Conservation (phyloP, 257 asterid species). For the Gentiana macrophylla region DNA sequence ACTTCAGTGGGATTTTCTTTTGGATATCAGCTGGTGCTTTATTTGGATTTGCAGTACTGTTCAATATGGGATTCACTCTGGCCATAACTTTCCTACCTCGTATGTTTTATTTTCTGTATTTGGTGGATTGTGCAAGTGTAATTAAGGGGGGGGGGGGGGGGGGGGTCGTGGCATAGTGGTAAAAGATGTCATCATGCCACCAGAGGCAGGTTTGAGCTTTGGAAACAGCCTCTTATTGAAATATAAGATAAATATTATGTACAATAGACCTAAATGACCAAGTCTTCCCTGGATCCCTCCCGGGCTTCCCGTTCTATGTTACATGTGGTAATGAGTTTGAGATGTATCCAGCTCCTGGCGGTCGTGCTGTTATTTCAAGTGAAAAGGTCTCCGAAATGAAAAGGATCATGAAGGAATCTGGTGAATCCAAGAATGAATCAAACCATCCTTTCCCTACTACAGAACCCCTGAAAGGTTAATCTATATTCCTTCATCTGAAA, state of each 20-base stretch:
- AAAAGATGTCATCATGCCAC: too few relatives aligned
- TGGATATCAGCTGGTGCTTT: constrained; percentile 57
- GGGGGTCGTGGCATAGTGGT: too few relatives aligned
- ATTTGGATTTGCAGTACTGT: constrained; percentile 35
- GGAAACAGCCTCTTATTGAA: too few relatives aligned
- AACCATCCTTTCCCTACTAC: constrained; percentile 6
- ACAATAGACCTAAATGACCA: too few relatives aligned
- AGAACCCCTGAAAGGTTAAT: constrained; percentile 21
- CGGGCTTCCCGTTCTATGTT: not conserved
- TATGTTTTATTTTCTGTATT: constrained; percentile 18
- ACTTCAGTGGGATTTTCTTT: constrained; percentile 26
- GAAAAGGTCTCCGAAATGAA: constrained; percentile 30
- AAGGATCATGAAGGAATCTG: constrained; percentile 5
- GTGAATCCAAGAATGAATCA: too few relatives aligned
- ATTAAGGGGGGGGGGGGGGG: not conserved
- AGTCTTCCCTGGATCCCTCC: too few relatives aligned
- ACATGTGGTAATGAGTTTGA: constrained; percentile 3
- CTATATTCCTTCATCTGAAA: too few relatives aligned
- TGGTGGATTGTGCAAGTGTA: not conserved
- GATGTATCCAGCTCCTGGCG: constrained; percentile 43
- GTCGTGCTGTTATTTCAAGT: constrained; percentile 50
- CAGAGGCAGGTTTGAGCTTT: too few relatives aligned
- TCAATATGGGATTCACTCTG: constrained; percentile 37
- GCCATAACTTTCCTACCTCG: constrained; percentile 45
- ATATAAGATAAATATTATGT: too few relatives aligned